Evolutionary conservation across 2,329 filamentous ascomycete species (phyloP).

Genomic region (Neopestalotiopsis rosae): DNA sequence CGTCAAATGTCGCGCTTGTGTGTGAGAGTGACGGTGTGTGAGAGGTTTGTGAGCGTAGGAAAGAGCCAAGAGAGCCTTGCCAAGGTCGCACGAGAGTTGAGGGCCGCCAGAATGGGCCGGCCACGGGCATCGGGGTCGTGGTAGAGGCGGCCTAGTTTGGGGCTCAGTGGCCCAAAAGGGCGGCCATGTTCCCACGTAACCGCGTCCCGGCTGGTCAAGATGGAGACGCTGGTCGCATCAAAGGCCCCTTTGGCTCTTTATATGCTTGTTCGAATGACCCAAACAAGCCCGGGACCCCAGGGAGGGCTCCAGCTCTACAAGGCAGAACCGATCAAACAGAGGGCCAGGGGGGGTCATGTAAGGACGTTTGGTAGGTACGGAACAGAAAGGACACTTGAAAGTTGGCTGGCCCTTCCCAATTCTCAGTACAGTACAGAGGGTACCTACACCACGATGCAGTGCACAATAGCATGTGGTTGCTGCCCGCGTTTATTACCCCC

Average conservation of each 20-base stretch:
- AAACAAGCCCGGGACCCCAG: slow-evolving; percentile 5
- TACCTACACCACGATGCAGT: too few relatives aligned
- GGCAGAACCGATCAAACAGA: slow-evolving; percentile 24
- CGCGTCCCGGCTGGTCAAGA: slow-evolving; percentile 14
- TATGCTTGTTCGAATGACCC: slow-evolving; percentile 26
- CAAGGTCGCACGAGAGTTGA: slow-evolving; percentile 3
- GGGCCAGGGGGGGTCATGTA: background rate
- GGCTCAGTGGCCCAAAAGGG: slow-evolving; percentile 35
- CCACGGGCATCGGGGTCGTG: slow-evolving; percentile 29
- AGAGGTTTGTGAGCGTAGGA: slow-evolving; percentile 6
- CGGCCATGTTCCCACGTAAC: slow-evolving; percentile 28
- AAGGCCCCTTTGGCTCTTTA: slow-evolving; percentile 32
- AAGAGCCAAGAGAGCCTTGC: slow-evolving; percentile 34
- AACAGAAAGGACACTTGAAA: slow-evolving; percentile 3
- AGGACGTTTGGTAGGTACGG: background rate
- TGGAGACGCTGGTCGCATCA: slow-evolving; percentile 27
- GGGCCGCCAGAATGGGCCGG: slow-evolving; percentile 33
- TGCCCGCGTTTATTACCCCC: slow-evolving; percentile 25
- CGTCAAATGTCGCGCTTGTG: slow-evolving; percentile 8
- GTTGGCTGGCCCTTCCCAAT: slow-evolving; percentile 15
- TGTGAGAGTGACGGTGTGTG: background rate
- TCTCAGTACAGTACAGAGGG: too few relatives aligned
- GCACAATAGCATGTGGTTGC: slow-evolving; percentile 8
- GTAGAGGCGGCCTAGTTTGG: slow-evolving; percentile 26
- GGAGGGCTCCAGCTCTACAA: slow-evolving; percentile 22